Base-by-base conservation (phyloP, 139 green algal species). In the Chlorella vulgaris region DNA sequence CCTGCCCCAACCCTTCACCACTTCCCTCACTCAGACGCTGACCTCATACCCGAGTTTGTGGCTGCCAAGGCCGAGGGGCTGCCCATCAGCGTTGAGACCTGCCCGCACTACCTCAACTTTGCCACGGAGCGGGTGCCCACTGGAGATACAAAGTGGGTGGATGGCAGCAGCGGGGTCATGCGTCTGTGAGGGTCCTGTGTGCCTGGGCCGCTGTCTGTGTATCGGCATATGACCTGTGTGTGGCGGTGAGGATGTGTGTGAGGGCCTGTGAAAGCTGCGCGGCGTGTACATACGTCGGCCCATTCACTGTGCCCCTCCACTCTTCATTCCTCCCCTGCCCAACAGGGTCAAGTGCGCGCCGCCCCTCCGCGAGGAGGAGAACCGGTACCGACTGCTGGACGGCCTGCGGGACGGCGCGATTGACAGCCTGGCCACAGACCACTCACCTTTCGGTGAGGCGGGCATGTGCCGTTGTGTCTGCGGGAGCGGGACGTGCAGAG, bases 71-170 rank as follows among this genome's bases (percentile, higher is more conserved):
- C 80, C 7, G 74, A 78, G 70, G 91, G 92, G 4, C 86, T 96
- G 55, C 88, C 92, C 0, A 39, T 99, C 0, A 93, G 87, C 10
- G 92, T 94, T 22, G 96, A 99, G 89, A 98, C 94, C 1, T 97
- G 90, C 70, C 86, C 97, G 0, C 96, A 99, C 90, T 98, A 98
- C 88, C 89, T 99, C 24, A 87, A 74, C n/a, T 99, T 99, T 85
- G 69, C 67, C 1, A 80, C 91, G 2, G 92, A 97, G 81, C 67
- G 87, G 1, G 85, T 99, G 22, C 69, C 88, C 5, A 76, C 93
- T 22, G 92, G 92, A 3, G 76, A 84, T 10, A 98, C 94, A 15
- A 74, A 83, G 76, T 95, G 90, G 82, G 65, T 35, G 35, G 2
- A 7, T 28, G 65, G 47, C 13, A n/a, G n/a, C n/a, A n/a, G n/a